Evolutionary conservation across 2,329 filamentous ascomycete genomes (phyloP).

Genomic region (Teratosphaeria destructans): DNA sequence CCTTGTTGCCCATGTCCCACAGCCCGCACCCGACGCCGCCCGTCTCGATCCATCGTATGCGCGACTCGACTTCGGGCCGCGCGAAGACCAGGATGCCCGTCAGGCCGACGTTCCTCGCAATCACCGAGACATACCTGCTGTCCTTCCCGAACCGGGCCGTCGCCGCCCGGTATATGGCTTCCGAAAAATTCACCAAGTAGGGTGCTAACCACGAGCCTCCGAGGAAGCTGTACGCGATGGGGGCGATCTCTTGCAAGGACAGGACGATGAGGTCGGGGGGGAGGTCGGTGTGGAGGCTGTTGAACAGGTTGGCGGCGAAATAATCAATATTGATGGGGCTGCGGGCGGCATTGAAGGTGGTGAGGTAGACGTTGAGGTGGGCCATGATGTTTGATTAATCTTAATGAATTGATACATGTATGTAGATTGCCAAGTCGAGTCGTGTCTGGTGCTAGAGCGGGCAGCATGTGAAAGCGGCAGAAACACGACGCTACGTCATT

Average conservation of each 20-base stretch:
- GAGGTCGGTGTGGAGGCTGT: conserved; percentile 34
- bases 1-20: conserved; percentile 90
- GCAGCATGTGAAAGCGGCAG: background rate
- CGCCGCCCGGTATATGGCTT: conserved; percentile 45
- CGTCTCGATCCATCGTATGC: conserved; percentile 58
- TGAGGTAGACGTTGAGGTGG: conserved; percentile 58
- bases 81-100: conserved; percentile 82
- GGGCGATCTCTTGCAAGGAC: conserved; percentile 78
- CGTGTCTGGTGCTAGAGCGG: background rate
- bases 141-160: conserved; percentile 50
- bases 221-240: conserved; percentile 73
- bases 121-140: conserved; percentile 56
- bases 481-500: background rate
- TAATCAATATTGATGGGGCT: conserved; percentile 55
- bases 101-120: conserved; percentile 71
- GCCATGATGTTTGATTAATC: conserved; percentile 11
- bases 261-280: conserved; percentile 59
- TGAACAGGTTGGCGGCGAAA: conserved; percentile 53
- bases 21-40: conserved; percentile 77
- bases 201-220: conserved; percentile 68
- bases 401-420: background rate
- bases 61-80: conserved; percentile 45
- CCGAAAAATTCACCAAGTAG: conserved; percentile 62
- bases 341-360: conserved; percentile 86
- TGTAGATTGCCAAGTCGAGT: background rate